A percentile compares a stretch with the other conserved stretches of the same genome.
phyloP scores from a whole-genome alignment of 208 protist species.

The Trypanosoma brucei region DNA sequence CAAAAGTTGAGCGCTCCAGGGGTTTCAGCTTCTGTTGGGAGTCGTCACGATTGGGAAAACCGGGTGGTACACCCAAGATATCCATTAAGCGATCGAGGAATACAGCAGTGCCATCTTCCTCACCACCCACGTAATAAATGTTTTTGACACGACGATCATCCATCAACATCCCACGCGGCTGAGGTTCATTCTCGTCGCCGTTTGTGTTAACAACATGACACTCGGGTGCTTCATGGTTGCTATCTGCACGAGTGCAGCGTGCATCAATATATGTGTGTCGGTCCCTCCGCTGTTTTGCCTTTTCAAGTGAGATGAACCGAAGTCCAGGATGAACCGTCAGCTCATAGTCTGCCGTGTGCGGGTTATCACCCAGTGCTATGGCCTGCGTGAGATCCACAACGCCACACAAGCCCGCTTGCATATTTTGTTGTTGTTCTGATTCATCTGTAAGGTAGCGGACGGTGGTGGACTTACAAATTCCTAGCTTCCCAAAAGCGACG shows the following conservation, averaged over 20 bases:
- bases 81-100: constrained; percentile 58
- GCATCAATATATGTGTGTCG: constrained; percentile 57
- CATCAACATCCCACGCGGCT: constrained; percentile 65
- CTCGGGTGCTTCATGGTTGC: too few relatives aligned
- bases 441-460: constrained; percentile 74
- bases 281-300: constrained; percentile 46
- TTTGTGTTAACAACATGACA: too few relatives aligned
- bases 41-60: not conserved
- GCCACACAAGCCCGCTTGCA: constrained; percentile 19
- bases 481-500: constrained; percentile 81
- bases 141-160: constrained; percentile 65
- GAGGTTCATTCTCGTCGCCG: constrained; percentile 2
- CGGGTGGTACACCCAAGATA: constrained; percentile 19
- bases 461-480: constrained; percentile 81
- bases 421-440: constrained; percentile 16
- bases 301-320: constrained; percentile 74
- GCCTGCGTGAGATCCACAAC: constrained; percentile 31
- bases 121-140: constrained; percentile 65
- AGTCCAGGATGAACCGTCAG: constrained; percentile 73
- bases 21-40: not conserved
- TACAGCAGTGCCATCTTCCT: constrained; percentile 65
- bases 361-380: constrained; percentile 80
- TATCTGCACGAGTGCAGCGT: not conserved
- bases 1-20: constrained; percentile 20
- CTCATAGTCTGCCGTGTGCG: constrained; percentile 76